These are phyloP conservation scores for Tanacetum coccineum DNA, from an alignment of 129 eudicot genomes.

Conservation along the genomic window DNA sequence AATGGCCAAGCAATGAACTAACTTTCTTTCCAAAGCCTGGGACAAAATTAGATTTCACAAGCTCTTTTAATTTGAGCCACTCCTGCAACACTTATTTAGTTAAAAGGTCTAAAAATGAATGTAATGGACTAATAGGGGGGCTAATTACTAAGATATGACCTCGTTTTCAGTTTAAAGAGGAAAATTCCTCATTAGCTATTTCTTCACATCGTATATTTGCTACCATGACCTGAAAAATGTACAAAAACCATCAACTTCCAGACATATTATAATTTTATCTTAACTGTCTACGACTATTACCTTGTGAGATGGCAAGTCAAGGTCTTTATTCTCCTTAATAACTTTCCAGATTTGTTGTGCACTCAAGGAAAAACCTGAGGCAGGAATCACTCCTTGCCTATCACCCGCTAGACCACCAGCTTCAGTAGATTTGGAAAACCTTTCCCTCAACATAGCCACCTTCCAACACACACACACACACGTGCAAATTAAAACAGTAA, in stretches of 20 bases:
- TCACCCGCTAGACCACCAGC: conserved; percentile 81
- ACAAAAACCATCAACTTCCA: background rate
- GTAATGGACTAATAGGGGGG: too few species aligned
- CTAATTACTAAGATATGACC: background rate
- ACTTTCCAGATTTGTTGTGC: conserved; percentile 70
- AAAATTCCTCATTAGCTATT: background rate
- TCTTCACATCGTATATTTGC: conserved; percentile 6
- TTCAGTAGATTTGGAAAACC: conserved; percentile 52
- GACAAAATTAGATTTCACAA: background rate
- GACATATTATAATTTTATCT: background rate
- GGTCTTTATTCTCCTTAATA: conserved; percentile 75
- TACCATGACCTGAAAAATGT: background rate
- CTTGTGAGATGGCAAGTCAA: conserved; percentile 78
- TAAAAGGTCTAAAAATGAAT: background rate
- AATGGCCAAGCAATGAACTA: background rate
- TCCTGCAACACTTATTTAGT: conserved; percentile 11
- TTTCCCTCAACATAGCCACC: conserved; percentile 60
- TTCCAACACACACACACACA: conserved; percentile 20
- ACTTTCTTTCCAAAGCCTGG: background rate
- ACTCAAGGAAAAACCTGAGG: conserved; percentile 71
- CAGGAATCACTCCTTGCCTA: conserved; percentile 67
- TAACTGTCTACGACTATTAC: conserved; percentile 18
- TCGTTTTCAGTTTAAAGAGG: background rate
- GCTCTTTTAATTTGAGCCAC: background rate
- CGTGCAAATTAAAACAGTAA: background rate